phyloP scores from a whole-genome alignment of 352 stramenopile species.

The Pythium aristosporum region DNA sequence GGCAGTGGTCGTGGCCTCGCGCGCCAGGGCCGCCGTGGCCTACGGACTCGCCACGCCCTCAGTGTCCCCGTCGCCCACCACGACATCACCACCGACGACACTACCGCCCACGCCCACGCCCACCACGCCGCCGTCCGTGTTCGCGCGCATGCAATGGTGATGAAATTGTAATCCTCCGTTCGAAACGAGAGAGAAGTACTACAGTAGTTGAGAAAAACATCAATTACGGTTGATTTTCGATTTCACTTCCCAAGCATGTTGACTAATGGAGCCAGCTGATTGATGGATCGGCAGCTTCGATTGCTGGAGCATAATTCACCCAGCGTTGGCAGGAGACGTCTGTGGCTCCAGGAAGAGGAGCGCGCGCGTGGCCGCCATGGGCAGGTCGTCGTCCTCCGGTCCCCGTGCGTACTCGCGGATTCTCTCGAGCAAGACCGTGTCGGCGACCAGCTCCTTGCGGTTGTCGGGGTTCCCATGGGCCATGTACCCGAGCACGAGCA shows the following conservation, averaged over 20 bases:
- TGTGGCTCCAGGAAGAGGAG: slow-evolving; percentile 2
- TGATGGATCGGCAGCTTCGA: too few species aligned
- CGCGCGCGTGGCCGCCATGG: not conserved
- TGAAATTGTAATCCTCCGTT: not conserved
- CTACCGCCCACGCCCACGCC: not conserved
- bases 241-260: too few species aligned
- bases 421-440: not conserved
- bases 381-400: slow-evolving; percentile 4
- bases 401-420: not conserved
- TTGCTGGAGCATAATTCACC: not conserved
- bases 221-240: too few species aligned
- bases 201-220: not conserved
- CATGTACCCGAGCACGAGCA: slow-evolving; percentile 12
- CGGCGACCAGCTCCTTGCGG: not conserved
- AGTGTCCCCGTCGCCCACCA: not conserved
- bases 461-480: slow-evolving; percentile 5
- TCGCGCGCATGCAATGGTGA: not conserved
- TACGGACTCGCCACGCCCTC: slow-evolving; percentile 2
- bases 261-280: too few species aligned
- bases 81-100: not conserved
- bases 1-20: slow-evolving; percentile 2
- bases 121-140: not conserved
- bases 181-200: not conserved
- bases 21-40: not conserved
- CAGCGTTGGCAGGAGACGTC: not conserved